Evolutionary conservation across 805 yeast species (phyloP).

Genomic region (Naumovozyma baii): DNA sequence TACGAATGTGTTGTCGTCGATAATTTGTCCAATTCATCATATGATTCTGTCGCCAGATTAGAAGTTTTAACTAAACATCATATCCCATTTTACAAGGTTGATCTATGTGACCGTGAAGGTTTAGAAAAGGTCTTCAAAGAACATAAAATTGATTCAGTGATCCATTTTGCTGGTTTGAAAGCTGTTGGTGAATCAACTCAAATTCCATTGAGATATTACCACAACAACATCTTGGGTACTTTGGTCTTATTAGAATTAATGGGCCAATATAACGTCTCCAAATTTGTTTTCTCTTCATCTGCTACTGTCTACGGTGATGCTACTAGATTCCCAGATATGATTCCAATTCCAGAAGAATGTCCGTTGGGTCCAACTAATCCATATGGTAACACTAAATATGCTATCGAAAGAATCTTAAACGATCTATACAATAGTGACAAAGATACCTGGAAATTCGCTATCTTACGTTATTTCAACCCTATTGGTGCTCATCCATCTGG

Average conservation of each 20-base stretch:
- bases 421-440: constrained; percentile 42
- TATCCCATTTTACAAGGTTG: constrained; percentile 50
- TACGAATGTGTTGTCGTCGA: constrained; percentile 67
- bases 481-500: constrained; percentile 84
- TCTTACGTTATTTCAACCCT: constrained; percentile 72
- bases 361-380: constrained; percentile 71
- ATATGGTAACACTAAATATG: constrained; percentile 62
- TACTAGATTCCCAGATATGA: constrained; percentile 58
- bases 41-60: constrained; percentile 54
- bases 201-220: constrained; percentile 59
- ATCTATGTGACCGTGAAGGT: constrained; percentile 43
- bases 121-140: constrained; percentile 40
- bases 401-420: constrained; percentile 51
- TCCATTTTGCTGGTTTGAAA: constrained; percentile 76
- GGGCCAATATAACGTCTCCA: constrained; percentile 37
- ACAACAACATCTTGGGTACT: constrained; percentile 60
- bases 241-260: constrained; percentile 46
- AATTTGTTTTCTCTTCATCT: constrained; percentile 63
- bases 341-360: constrained; percentile 71
- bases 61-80: constrained; percentile 40
- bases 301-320: constrained; percentile 84
- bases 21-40: constrained; percentile 55
- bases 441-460: constrained; percentile 42
- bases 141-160: constrained; percentile 46
- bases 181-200: constrained; percentile 72